Base-by-base conservation (phyloP, 164 flowering plant genomes). In the Annona squamosa region DNA sequence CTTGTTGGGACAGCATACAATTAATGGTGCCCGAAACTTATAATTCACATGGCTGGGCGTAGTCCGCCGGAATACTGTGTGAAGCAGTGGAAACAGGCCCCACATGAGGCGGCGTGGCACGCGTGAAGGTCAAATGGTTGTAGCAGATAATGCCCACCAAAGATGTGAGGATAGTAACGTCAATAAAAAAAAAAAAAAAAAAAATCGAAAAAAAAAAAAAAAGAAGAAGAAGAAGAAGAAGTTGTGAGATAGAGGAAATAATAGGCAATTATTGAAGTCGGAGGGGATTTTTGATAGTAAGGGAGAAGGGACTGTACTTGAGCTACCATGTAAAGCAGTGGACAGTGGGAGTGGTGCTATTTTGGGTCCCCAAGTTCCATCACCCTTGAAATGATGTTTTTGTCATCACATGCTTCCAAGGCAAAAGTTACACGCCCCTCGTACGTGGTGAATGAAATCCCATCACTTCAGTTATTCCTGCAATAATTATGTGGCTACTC, bases 401-500 rank as follows among this genome's bases (percentile, higher is more conserved):
- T 72, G 74, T 72, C 74, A 63, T 62, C 43, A 66, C 46, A 5
- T 63, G 65, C 5, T 66, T 66, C 4, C 4, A 37, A 42, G 45
- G 56, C 42, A 16, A 16, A 69, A 48, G 42, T 6, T 45, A 12
- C 45, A 46, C 7, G 3, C 37, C 37, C 37, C 37, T 26, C 56
- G 9, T 16, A 5, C 59, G 13, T 52, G 59, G 56, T 46, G 70
- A 66, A 0, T 17, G 47, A 68, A 65, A 52, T 52, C 59, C 45
- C 46, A 37, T 26, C 41, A 46, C 5, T n/a, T n/a, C n/a, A 9
- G n/a, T 45, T 47, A 62, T 46, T 72, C 44, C 74, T 62, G n/a
- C 74, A 72, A 72, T 72, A 72, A 72, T 61, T 72, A 57, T 63
- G 13, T 67, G 47, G 44, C n/a, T n/a, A n/a, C n/a, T n/a, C n/a